phyloP scores from a whole-genome alignment of 768 basidiomycete species.

The Hericium rajendrae region DNA sequence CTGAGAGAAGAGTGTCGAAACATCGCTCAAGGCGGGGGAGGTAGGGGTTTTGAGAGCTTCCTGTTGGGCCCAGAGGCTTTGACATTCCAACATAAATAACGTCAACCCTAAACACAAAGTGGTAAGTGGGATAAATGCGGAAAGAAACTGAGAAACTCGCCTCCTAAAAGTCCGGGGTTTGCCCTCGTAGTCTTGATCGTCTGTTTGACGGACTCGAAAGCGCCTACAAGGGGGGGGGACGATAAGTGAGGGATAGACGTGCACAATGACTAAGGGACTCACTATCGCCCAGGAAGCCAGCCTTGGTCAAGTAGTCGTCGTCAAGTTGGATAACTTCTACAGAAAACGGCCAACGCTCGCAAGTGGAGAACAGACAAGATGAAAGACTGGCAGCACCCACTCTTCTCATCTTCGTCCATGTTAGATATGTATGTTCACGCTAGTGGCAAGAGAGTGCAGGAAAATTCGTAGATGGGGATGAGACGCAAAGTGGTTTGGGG shows the following conservation, averaged over 20 bases:
- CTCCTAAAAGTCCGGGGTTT: not conserved
- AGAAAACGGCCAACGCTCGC: not conserved
- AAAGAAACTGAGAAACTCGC: not conserved
- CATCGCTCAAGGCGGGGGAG: not conserved
- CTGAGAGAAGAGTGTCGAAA: not conserved
- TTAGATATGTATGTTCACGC: not conserved
- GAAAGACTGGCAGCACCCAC: not conserved
- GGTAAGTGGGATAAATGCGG: not conserved
- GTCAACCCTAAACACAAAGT: not conserved
- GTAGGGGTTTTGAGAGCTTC: not conserved
- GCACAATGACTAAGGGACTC: not conserved
- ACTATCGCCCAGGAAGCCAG: not conserved
- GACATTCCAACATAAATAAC: not conserved
- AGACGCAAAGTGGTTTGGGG: not conserved
- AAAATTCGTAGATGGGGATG: not conserved
- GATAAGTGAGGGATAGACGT: not conserved
- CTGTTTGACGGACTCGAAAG: not conserved
- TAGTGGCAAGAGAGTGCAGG: not conserved
- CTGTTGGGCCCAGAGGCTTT: not conserved
- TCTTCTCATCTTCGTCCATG: not conserved
- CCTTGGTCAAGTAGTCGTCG: not conserved
- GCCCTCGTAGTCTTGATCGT: not conserved
- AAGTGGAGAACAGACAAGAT: not conserved
- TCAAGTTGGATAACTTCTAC: not conserved
- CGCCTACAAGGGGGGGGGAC: not conserved